A percentile compares a stretch with the other conserved stretches of the same genome.
Conservation (phyloP, 2,329 filamentous ascomycete species). For the Gliomastix tumulicola region DNA sequence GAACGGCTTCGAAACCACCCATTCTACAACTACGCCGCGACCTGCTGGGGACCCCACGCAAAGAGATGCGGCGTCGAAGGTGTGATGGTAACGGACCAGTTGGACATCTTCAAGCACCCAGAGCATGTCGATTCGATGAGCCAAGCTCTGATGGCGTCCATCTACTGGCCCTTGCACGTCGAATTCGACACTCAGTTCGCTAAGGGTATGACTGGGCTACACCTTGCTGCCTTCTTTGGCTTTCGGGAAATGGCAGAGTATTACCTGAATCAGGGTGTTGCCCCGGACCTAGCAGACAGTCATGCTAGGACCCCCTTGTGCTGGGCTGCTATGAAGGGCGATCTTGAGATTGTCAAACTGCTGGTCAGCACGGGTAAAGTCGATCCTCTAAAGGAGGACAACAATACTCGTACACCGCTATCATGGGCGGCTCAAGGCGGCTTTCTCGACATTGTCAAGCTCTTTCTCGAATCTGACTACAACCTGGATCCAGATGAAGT, state of each 20-base stretch:
- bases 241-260: too few relatives aligned
- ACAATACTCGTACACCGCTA: not conserved
- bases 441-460: not conserved
- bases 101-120: too few relatives aligned
- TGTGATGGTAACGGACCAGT: too few relatives aligned
- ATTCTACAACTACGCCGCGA: conserved; percentile 2
- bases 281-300: too few relatives aligned
- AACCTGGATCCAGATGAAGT: not conserved
- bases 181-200: too few relatives aligned
- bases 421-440: not conserved
- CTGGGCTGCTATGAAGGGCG: not conserved
- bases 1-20: not conserved
- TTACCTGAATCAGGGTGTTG: too few relatives aligned
- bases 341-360: not conserved
- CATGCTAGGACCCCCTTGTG: too few relatives aligned
- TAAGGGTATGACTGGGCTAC: not conserved
- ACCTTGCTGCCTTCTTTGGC: conserved; percentile 2
- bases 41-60: conserved; percentile 2
- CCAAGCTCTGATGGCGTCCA: not conserved
- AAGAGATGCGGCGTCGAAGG: too few relatives aligned
- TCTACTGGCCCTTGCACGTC: not conserved
- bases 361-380: not conserved
- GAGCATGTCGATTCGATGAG: not conserved
- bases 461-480: not conserved
- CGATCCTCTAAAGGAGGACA: conserved; percentile 1